Evolutionary conservation across 345 rosid species (phyloP), one percentile per base, ranked within the genome.

Genomic region (Salix suchowensis): DNA sequence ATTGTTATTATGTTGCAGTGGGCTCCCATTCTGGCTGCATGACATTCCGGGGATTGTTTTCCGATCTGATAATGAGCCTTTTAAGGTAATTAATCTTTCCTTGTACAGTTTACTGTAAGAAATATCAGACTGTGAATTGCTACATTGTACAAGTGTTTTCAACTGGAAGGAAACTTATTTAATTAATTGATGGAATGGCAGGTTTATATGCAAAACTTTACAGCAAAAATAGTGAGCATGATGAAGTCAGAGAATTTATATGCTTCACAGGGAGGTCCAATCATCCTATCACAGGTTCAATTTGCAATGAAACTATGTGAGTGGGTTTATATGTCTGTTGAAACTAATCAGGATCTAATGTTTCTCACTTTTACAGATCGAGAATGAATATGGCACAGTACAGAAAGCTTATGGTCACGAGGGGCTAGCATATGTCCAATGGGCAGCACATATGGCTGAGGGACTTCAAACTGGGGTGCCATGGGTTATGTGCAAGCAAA

Each of bases 181-280:
- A 26, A 61, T 36, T 13, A 26, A 61, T 44, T 65, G 39, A n/a
- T 44, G 44, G 65, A 2, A 78, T 74, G 36, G 80, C 89, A 91
- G 98, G 74, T 68, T 72, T 78, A 87, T 68, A 94, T 92, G 96
- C 73, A 87, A 86, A 87, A 78, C 58, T 94, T 82, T 72, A 83
- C 88, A 12, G 73, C 85, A 69, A 86, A 72, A 67, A 85, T 92
- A 62, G 96, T 90, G 61, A 85, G 78, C 69, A 74, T 91, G 93
- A 86, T 94, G 98, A 87, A 89, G 71, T 75, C 88, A 1, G 89
- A 91, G 55, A 84, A 78, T 40, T 74, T 92, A 67, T 92, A 75
- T 79, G 97, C 94, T 80, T 92, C 97, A 1, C 97, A 94, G 78
- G 96, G 97, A 77, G 97, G 98, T 12, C 97, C 98, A 14, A 92